phyloP scores from a whole-genome alignment of 1,139 yeast species.

The Hyphopichia fennica region DNA sequence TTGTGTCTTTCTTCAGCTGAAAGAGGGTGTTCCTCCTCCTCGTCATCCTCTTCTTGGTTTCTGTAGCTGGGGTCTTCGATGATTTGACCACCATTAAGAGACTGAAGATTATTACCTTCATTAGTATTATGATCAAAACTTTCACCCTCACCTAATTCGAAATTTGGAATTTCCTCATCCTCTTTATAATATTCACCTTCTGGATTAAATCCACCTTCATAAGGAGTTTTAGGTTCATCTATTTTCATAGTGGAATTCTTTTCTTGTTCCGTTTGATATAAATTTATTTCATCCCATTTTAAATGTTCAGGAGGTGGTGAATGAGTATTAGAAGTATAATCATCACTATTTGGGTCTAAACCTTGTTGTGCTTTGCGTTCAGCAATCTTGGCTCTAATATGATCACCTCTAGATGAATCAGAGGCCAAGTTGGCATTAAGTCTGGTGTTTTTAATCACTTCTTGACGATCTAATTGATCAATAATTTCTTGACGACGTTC shows the following conservation, averaged over 20 bases:
- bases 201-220: slow-evolving; percentile 89
- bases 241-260: slow-evolving; percentile 77
- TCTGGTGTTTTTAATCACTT: slow-evolving; percentile 44
- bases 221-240: slow-evolving; percentile 97
- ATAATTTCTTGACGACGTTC: slow-evolving; percentile 7
- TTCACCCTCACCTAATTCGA: slow-evolving; percentile 47
- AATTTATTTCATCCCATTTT: slow-evolving; percentile 74
- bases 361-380: slow-evolving; percentile 18
- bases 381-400: slow-evolving; percentile 40
- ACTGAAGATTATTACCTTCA: slow-evolving; percentile 21
- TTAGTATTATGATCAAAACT: slow-evolving; percentile 33
- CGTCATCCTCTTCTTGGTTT: slow-evolving; percentile 29
- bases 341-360: slow-evolving; percentile 5
- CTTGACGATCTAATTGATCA: slow-evolving; percentile 39
- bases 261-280: slow-evolving; percentile 66
- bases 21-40: slow-evolving; percentile 36
- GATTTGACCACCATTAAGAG: slow-evolving; percentile 43
- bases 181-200: slow-evolving; percentile 77
- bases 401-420: slow-evolving; percentile 36
- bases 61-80: slow-evolving; percentile 17
- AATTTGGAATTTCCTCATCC: slow-evolving; percentile 58
- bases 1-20: slow-evolving; percentile 64
- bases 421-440: slow-evolving; percentile 38
- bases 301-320: slow-evolving; percentile 32
- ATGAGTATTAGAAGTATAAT: slow-evolving; percentile 1